These are phyloP conservation scores for Pseudogymnoascus sp. DNA, from an alignment of 2,329 filamentous ascomycete species.

Conservation along the genomic window DNA sequence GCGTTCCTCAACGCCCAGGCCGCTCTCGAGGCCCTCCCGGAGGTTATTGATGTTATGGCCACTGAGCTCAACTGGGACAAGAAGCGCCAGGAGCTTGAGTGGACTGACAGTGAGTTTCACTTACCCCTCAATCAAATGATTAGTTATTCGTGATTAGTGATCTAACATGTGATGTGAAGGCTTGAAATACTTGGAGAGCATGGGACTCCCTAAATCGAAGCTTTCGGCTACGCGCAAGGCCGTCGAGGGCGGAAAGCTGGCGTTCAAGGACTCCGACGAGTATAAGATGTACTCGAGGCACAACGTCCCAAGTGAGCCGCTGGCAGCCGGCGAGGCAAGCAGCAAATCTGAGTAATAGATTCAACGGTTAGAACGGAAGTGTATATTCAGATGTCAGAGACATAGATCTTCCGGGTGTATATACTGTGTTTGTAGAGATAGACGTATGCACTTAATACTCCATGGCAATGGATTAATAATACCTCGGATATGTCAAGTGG, in stretches of 20 bases:
- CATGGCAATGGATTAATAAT: conserved; percentile 2
- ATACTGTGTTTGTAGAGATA: conserved; percentile 6
- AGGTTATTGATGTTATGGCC: conserved; percentile 76
- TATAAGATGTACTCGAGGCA: conserved; percentile 56
- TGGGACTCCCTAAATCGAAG: conserved; percentile 56
- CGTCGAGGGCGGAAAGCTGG: conserved; percentile 52
- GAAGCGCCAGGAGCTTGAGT: conserved; percentile 65
- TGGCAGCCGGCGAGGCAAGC: background rate
- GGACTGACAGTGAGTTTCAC: conserved; percentile 48
- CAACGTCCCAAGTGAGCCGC: conserved; percentile 38
- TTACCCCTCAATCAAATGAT: conserved; percentile 4
- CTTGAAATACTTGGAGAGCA: conserved; percentile 52
- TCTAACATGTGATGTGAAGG: conserved; percentile 31
- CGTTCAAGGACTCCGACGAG: conserved; percentile 48
- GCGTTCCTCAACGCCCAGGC: conserved; percentile 86
- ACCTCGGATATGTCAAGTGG: conserved; percentile 1
- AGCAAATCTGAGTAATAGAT: background rate
- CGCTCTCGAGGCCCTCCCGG: conserved; percentile 71
- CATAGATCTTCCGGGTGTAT: background rate
- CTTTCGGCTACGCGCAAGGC: conserved; percentile 49
- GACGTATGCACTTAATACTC: background rate
- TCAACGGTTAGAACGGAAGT: background rate
- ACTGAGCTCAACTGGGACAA: conserved; percentile 70
- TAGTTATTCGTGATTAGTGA: conserved; percentile 10
- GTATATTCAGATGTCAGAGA: background rate